Evolutionary conservation across 2,329 filamentous ascomycete genomes (phyloP), one percentile per base, ranked within the genome.

Genomic region (Alternaria conjuncta): DNA sequence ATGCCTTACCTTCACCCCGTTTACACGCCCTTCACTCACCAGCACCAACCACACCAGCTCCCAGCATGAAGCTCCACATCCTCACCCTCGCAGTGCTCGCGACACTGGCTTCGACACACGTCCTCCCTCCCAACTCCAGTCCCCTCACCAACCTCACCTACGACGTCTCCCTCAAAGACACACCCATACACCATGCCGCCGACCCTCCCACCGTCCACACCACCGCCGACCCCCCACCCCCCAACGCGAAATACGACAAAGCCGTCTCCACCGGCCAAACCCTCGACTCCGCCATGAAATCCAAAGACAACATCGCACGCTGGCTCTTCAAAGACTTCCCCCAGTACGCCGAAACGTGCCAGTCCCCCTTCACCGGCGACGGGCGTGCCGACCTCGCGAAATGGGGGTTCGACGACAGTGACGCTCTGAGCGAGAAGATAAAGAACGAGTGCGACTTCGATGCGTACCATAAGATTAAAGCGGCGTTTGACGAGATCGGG

Each of bases 321-420:
- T 66, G 64, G 64, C 63, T 66, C 54, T 66, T 60, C 54, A 66
- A 64, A 15, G 43, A 58, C 18, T 58, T 58, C 8, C 64, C 64
- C 0, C 55, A 61, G 8, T 64, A 56, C 23, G 41, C 44, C 0
- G 47, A 51, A 5, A 66, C 64, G 0, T 63, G 57, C 6, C 64
- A 66, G 6, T 60, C 56, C 6, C 61, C 61, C 0, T 66, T 60
- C 13, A 61, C 60, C 1, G 64, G 64, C 3, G 61, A 64, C 21
- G 61, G 58, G 2, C 54, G 57, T 6, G 64, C 57, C 2, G 60
- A 67, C 11, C 18, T 68, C 1, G 53, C 28, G 11, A 59, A 44
- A 9, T 69, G 67, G 65, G 67, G 64, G 2, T 69, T 64, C 44
- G 57, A 67, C 1, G 62, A 69, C 23, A 59, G 49, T 21, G 58